Base-by-base conservation (phyloP, 2,329 filamentous ascomycete species). In the Cladosporium sp. region DNA sequence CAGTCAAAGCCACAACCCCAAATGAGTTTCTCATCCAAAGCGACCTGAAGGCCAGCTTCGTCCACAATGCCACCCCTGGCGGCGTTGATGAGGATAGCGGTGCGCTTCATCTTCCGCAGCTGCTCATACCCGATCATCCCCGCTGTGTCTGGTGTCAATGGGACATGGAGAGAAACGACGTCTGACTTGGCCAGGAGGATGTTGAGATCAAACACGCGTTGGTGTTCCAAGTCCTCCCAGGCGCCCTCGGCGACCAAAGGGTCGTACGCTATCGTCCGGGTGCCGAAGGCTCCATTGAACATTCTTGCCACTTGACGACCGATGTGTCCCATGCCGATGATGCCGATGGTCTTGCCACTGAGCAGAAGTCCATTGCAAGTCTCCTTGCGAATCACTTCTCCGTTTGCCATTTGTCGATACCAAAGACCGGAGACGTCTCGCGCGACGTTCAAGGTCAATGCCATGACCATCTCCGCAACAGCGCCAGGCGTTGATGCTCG, bases 401-500 rank as follows among this genome's bases (percentile, higher is more conserved):
- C 66, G 13, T 50, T 35, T 8, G 49, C 40, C 5, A 27, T 13
- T 19, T 56, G 54, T 13, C 29, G 38, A 2, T 49, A n/a, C 3
- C 40, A 12, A n/a, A 56, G 50, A 2, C 64, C 0, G 69, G 66
- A 50, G 72, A 67, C 57, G 12, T 61, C 51, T 9, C 65, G 53
- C 7, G 62, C 55, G 3, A 67, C 54, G 2, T 53, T 54, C 16
- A 66, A 54, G 5, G 62, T 58, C 13, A 69, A 52, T 7, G 57
- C 57, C 2, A 69, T 27, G 1, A 60, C 54, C 19, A 67, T 49
- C 46, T 68, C 66, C 6, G 66, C 66, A 0, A 69, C 66, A 1
- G 64, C 52, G 13, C 62, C n/a, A 59, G 5, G 60, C 57, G 36
- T 68, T 76, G 0, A 72, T 67, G 2, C 72, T 73, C 0, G 73